Conservation (phyloP, 345 rosid genomes). For the Schrenkiella parvula region DNA sequence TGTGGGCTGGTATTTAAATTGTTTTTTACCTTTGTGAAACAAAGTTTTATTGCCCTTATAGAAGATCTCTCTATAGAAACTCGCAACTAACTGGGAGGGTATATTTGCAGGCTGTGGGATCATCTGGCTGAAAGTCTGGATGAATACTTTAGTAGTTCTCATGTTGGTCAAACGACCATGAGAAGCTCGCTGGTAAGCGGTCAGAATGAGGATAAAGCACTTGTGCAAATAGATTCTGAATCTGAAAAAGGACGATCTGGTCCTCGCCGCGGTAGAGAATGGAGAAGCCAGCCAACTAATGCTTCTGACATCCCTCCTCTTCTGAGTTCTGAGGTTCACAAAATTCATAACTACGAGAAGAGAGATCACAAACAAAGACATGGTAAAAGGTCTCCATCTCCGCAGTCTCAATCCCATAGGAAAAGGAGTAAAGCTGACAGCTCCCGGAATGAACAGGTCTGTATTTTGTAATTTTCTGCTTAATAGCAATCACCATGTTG, state of each 20-base stretch:
- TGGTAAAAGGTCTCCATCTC: slow-evolving; percentile 53
- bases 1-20: slow-evolving; percentile 59
- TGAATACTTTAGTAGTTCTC: slow-evolving; percentile 47
- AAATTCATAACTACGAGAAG: slow-evolving; percentile 42
- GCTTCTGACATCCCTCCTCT: slow-evolving; percentile 62
- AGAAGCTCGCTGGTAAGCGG: slow-evolving; percentile 29
- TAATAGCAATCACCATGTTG: background rate
- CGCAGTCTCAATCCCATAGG: slow-evolving; percentile 39
- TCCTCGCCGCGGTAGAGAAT: slow-evolving; percentile 56
- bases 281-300: slow-evolving; percentile 55
- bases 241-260: slow-evolving; percentile 44
- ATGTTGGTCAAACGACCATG: slow-evolving; percentile 29
- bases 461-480: slow-evolving; percentile 12
- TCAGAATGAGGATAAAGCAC: slow-evolving; percentile 31
- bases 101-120: slow-evolving; percentile 90
- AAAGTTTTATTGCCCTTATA: background rate
- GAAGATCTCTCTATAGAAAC: background rate
- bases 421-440: slow-evolving; percentile 61
- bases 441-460: slow-evolving; percentile 52
- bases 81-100: slow-evolving; percentile 3
- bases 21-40: background rate
- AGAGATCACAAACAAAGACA: slow-evolving; percentile 33
- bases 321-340: slow-evolving; percentile 54
- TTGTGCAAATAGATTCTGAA: slow-evolving; percentile 40
- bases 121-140: slow-evolving; percentile 67